Base-by-base conservation (phyloP, 257 asterid genomes). In the Gentiana dahurica region DNA sequence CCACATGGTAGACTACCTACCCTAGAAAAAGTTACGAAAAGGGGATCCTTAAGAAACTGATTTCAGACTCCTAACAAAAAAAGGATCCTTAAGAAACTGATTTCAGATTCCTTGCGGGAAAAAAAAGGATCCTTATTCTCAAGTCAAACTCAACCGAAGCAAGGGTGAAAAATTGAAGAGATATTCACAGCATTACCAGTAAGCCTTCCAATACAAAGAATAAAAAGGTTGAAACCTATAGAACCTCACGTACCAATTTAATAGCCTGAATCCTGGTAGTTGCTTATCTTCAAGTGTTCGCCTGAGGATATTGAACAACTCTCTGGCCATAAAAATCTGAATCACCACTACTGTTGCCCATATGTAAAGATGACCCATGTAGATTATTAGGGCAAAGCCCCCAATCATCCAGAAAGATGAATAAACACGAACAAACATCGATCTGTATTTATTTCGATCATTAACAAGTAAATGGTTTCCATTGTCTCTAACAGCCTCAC, bases 181-280 rank as follows among this genome's bases (percentile, higher is more conserved):
- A 24, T 24, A 24, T 0, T 24, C 24, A 24, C 24, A 24, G 24
- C 24, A 24, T 24, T 24, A 24, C 24, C 24, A 24, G 24, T 24
- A 24, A 24, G 24, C 24, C 24, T 24, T 24, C 24, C 24, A 24
- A 24, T 24, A 24, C 24, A 24, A 24, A 24, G 24, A 24, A 24
- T 24, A 24, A 24, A 24, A 24, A 24, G 24, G 24, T 24, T 24
- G 24, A 24, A 24, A 24, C 24, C 24, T 24, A 24, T 24, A 24
- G 24, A 24, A 24, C 24, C 24, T 24, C 24, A 24, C 24, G 24
- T 34, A 84, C 87, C 94, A 85, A 53, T 77, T 81, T 49, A 85
- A 68, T 11, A 77, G 83, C 83, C 87, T 73, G 62, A 85, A 85
- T 53, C 94, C 85, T 0, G 90, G 94, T 55, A 85, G 94, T 6